Conservation (phyloP, 78 protist genomes). For the Acrasis kona region DNA sequence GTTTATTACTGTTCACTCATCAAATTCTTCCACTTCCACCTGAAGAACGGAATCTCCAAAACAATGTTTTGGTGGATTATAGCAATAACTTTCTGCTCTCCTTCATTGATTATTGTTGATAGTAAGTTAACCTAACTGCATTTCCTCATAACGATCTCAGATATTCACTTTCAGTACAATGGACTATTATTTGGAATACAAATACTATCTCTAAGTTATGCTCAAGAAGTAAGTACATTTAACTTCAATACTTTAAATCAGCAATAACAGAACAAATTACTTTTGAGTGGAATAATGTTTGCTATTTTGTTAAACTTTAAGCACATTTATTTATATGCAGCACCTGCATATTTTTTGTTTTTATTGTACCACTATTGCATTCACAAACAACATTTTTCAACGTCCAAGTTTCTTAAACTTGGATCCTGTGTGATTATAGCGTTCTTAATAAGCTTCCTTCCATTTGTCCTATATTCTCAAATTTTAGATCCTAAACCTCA, state of each 20-base stretch:
- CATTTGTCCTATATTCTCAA: slow-evolving; percentile 37
- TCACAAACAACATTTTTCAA: background rate
- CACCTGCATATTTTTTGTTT: slow-evolving; percentile 67
- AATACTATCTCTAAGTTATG: slow-evolving; percentile 19
- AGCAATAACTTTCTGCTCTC: too few relatives aligned
- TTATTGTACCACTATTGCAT: slow-evolving; percentile 44
- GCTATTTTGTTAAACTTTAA: slow-evolving; percentile 59
- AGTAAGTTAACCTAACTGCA: too few relatives aligned
- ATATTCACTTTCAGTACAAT: slow-evolving; percentile 88
- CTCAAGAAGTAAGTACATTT: background rate
- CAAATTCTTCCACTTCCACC: background rate
- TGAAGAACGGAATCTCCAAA: background rate
- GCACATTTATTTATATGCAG: slow-evolving; percentile 74
- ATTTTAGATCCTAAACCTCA: slow-evolving; percentile 6
- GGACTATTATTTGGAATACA: slow-evolving; percentile 66
- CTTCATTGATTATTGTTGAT: too few relatives aligned
- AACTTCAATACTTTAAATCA: too few relatives aligned
- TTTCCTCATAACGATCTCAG: background rate
- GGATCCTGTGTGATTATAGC: too few relatives aligned
- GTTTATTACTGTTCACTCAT: slow-evolving; percentile 7
- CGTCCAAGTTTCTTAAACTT: slow-evolving; percentile 1
- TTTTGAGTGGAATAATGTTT: slow-evolving; percentile 34
- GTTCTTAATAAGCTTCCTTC: slow-evolving; percentile 26
- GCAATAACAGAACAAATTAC: too few relatives aligned
- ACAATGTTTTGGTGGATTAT: background rate